phyloP scores from a whole-genome alignment of 805 yeast species.

The Blastobotrys parvus region DNA sequence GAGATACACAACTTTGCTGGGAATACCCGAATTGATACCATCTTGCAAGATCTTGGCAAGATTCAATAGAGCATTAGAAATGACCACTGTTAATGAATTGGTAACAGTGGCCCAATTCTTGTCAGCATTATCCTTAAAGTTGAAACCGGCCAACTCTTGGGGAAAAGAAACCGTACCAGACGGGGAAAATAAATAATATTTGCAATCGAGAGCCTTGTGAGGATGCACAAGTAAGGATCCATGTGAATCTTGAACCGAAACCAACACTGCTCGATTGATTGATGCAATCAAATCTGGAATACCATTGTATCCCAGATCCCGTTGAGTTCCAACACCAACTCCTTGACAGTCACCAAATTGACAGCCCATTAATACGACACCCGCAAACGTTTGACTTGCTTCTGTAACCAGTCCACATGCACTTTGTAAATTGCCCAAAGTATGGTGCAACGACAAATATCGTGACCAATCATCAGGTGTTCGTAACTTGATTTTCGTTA shows the following conservation, averaged over 20 bases:
- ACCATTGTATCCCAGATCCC: background rate
- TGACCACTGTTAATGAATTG: background rate
- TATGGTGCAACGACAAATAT: constrained; percentile 8
- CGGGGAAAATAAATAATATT: background rate
- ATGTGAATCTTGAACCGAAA: background rate
- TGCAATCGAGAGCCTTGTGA: background rate
- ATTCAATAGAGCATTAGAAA: constrained; percentile 23
- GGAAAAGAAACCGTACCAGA: background rate
- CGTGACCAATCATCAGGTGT: constrained; percentile 1
- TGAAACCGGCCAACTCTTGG: background rate
- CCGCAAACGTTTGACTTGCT: constrained; percentile 21
- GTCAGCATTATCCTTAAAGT: background rate
- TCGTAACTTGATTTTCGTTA: background rate
- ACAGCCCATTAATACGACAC: constrained; percentile 6
- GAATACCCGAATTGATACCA: constrained; percentile 24
- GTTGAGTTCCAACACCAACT: background rate
- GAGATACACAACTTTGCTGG: constrained; percentile 16
- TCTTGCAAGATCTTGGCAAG: constrained; percentile 28
- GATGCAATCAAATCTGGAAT: background rate
- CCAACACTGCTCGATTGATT: background rate
- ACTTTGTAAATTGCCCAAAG: constrained; percentile 21
- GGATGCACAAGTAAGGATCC: background rate
- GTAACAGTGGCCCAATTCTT: background rate
- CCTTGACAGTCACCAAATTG: background rate
- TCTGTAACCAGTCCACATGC: constrained; percentile 10